Evolutionary conservation across 352 stramenopile genomes (phyloP).

Genomic region (Globisporangium takayamanum): DNA sequence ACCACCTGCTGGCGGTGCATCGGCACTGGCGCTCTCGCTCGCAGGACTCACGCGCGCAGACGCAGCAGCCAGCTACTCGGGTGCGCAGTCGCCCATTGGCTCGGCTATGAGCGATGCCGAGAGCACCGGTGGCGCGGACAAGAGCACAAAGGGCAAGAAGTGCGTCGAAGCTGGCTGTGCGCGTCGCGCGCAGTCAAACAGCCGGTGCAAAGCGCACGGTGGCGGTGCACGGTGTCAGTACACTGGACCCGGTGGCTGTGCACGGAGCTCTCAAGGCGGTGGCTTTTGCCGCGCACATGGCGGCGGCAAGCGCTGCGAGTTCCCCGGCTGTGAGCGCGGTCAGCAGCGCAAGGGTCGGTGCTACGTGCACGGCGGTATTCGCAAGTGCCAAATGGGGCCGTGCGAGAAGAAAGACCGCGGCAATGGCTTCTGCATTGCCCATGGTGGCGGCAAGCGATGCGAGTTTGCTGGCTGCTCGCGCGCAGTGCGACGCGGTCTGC

Average conservation of each 20-base stretch:
- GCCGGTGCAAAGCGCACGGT: conserved; percentile 72
- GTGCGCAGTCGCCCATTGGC: not conserved
- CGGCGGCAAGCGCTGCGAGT: conserved; percentile 79
- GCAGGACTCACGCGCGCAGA: not conserved
- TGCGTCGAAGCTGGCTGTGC: conserved; percentile 56
- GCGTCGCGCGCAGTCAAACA: conserved; percentile 74
- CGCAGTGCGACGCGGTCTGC: conserved; percentile 21
- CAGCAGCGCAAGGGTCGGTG: conserved; percentile 80
- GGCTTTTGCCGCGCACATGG: conserved; percentile 75
- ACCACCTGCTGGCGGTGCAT: not conserved
- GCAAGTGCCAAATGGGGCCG: conserved; percentile 58
- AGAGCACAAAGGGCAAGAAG: conserved; percentile 62
- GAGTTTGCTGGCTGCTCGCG: conserved; percentile 19
- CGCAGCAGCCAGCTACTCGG: not conserved
- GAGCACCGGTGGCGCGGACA: conserved; percentile 4
- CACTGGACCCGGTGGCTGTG: conserved; percentile 48
- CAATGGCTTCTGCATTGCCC: conserved; percentile 60
- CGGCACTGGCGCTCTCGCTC: conserved; percentile 8
- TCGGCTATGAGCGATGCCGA: not conserved
- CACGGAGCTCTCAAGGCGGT: conserved; percentile 64
- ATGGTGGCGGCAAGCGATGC: conserved; percentile 45
- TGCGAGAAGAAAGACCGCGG: conserved; percentile 87
- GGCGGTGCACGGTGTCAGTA: conserved; percentile 71
- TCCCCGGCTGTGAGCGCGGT: conserved; percentile 54
- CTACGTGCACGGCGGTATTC: conserved; percentile 81